phyloP scores from a whole-genome alignment of 2,329 filamentous ascomycete species.

The Camptophora hylomeconis region DNA sequence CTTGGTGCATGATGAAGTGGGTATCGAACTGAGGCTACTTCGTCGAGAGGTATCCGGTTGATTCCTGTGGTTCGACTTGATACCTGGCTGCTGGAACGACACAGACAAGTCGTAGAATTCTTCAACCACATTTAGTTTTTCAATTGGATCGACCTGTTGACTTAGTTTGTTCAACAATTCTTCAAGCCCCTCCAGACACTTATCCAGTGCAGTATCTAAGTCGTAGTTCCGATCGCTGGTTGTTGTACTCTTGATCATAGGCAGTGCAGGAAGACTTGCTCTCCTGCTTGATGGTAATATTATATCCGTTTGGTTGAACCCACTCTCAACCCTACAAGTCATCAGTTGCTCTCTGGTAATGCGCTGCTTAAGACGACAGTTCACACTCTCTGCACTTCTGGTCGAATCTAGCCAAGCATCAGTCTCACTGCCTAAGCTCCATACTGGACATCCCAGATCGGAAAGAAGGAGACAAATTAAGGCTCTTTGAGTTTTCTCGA shows the following conservation, averaged over 20 bases:
- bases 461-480: constrained; percentile 76
- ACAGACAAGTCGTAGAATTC: constrained; percentile 73
- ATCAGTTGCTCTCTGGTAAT: not conserved
- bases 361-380: constrained; percentile 9
- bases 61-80: constrained; percentile 1
- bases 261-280: not conserved
- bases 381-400: constrained; percentile 52
- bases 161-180: constrained; percentile 72
- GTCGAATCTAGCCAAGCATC: constrained; percentile 64
- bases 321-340: not conserved
- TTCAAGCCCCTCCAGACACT: constrained; percentile 7
- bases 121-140: constrained; percentile 70
- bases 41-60: constrained; percentile 6
- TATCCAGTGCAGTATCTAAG: not conserved
- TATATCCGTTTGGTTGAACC: not conserved
- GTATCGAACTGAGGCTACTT: constrained; percentile 12
- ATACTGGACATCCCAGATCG: constrained; percentile 75
- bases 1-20: no score
- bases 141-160: constrained; percentile 74
- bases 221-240: constrained; percentile 2
- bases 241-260: not conserved
- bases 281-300: no score
- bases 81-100: no score
- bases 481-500: constrained; percentile 63
- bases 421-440: constrained; percentile 82